Conservation (phyloP, 805 yeast species). For the Kazachstania taianensis region DNA sequence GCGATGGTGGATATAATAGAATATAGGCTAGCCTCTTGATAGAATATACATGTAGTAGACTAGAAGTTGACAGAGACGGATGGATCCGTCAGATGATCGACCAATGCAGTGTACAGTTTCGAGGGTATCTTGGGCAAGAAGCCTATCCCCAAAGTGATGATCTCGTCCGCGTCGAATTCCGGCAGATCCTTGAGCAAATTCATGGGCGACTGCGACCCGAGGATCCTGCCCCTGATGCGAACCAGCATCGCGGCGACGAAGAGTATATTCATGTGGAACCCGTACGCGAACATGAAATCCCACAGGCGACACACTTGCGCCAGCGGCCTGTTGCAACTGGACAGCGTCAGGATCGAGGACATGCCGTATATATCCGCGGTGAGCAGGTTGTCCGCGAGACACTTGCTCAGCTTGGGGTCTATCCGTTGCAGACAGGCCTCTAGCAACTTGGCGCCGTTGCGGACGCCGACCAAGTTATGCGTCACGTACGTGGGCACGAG, state of each 20-base stretch:
- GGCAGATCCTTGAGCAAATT: constrained; percentile 58
- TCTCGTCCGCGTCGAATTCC: constrained; percentile 55
- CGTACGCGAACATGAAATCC: constrained; percentile 89
- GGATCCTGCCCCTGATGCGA: constrained; percentile 51
- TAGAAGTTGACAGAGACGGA: constrained; percentile 5
- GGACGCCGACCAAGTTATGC: constrained; percentile 71
- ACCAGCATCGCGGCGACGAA: constrained; percentile 73
- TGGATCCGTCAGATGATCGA: constrained; percentile 24
- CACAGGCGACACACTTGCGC: constrained; percentile 65
- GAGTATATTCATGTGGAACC: constrained; percentile 76
- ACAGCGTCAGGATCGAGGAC: constrained; percentile 69
- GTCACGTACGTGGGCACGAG: constrained; percentile 72
- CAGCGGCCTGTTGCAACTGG: constrained; percentile 84
- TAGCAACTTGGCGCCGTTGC: constrained; percentile 62
- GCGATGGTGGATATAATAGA: no score
- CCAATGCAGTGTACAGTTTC: constrained; percentile 37
- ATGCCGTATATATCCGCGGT: constrained; percentile 84
- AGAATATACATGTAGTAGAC: no score
- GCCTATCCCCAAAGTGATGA: constrained; percentile 69
- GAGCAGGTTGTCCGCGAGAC: constrained; percentile 34
- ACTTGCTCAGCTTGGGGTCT: constrained; percentile 61
- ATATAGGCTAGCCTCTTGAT: no score
- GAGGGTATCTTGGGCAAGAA: constrained; percentile 68
- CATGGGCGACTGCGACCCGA: constrained; percentile 58
- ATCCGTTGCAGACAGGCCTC: constrained; percentile 61